A percentile compares a stretch with the other conserved stretches of the same genome.
These are phyloP conservation scores for Ophiognomonia clavigignenti-juglandacearum DNA, from an alignment of 2,329 filamentous ascomycete genomes.

Conservation along the genomic window DNA sequence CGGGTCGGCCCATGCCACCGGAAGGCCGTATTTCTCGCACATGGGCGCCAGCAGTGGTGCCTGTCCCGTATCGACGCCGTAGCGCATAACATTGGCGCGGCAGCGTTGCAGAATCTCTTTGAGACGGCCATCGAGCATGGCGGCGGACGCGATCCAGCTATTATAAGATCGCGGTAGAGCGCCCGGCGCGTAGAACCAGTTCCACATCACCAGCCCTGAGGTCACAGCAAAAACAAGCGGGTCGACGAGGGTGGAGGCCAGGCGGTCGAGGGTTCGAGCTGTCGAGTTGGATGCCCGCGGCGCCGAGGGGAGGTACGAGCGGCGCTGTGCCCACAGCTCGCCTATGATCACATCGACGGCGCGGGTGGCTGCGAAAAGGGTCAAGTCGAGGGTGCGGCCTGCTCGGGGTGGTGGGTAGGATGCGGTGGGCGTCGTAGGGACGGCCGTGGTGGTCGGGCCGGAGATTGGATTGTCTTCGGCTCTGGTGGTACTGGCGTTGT, in stretches of 20 bases:
- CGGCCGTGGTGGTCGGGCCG: background rate
- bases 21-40: constrained; percentile 67
- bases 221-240: constrained; percentile 67
- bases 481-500: constrained; percentile 31
- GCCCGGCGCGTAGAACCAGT: constrained; percentile 75
- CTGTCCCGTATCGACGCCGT: constrained; percentile 69
- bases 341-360: constrained; percentile 68
- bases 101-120: constrained; percentile 68
- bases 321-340: constrained; percentile 55
- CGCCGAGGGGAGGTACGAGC: constrained; percentile 32
- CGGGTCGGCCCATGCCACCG: constrained; percentile 69
- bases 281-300: constrained; percentile 18
- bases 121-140: constrained; percentile 69
- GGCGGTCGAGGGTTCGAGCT: constrained; percentile 30
- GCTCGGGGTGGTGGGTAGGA: constrained; percentile 36
- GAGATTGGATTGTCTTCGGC: constrained; percentile 12
- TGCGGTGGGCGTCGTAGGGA: background rate
- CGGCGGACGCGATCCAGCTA: constrained; percentile 76
- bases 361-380: constrained; percentile 69
- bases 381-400: constrained; percentile 76
- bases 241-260: constrained; percentile 49
- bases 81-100: constrained; percentile 58
- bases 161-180: constrained; percentile 69
- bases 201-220: constrained; percentile 77
- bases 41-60: constrained; percentile 64